phyloP scores from a whole-genome alignment of 1,139 yeast species.

The Pichia sorboxylosa region DNA sequence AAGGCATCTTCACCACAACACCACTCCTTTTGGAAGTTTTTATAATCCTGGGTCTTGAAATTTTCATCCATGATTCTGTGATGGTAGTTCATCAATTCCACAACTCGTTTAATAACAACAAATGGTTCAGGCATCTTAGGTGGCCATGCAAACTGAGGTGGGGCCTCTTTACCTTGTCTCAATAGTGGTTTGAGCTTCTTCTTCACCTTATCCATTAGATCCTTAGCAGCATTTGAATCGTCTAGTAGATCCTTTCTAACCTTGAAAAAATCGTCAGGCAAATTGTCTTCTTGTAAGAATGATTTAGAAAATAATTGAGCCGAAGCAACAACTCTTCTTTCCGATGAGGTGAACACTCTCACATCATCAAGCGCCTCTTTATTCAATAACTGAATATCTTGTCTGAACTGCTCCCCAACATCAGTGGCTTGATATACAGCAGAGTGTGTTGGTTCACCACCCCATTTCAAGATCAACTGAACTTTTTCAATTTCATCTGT shows the following conservation, averaged over 20 bases:
- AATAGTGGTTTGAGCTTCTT: slow-evolving; percentile 89
- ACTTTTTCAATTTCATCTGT: slow-evolving; percentile 73
- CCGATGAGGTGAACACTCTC: slow-evolving; percentile 82
- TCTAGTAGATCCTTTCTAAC: slow-evolving; percentile 87
- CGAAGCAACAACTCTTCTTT: slow-evolving; percentile 85
- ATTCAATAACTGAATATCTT: slow-evolving; percentile 78
- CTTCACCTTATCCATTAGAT: slow-evolving; percentile 93
- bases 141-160: slow-evolving; percentile 99
- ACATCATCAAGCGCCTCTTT: slow-evolving; percentile 77
- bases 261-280: slow-evolving; percentile 70
- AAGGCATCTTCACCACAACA: slow-evolving; percentile 94
- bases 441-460: slow-evolving; percentile 98
- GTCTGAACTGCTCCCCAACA: slow-evolving; percentile 90
- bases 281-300: slow-evolving; percentile 57
- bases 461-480: slow-evolving; percentile 94
- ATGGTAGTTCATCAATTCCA: slow-evolving; percentile 91
- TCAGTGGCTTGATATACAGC: slow-evolving; percentile 92
- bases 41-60: slow-evolving; percentile 55
- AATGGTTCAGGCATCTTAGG: slow-evolving; percentile 97
- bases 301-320: slow-evolving; percentile 85
- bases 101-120: slow-evolving; percentile 83
- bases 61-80: slow-evolving; percentile 75
- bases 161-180: slow-evolving; percentile 94
- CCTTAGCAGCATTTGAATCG: slow-evolving; percentile 97
- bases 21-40: slow-evolving; percentile 70